Conservation (phyloP, 495 filamentous ascomycete genomes). For the Penicillium salamii region DNA sequence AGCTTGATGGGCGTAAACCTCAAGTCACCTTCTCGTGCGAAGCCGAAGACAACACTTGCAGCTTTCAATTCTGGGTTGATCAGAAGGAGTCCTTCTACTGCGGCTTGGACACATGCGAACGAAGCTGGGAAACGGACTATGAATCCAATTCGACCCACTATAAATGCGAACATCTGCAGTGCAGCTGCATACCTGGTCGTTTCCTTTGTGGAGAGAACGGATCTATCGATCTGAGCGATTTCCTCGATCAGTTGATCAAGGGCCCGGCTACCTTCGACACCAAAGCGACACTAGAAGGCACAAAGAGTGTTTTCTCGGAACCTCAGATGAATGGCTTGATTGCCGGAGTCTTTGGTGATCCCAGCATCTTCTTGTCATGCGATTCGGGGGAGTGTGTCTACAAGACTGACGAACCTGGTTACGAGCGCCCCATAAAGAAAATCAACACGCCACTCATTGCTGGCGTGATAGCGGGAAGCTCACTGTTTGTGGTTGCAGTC, state of each 20-base stretch:
- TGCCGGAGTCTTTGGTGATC: conserved; percentile 81
- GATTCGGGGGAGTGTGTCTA: conserved; percentile 89
- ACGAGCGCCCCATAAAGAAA: conserved; percentile 80
- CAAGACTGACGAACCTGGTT: conserved; percentile 87
- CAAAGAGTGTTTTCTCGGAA: conserved; percentile 71
- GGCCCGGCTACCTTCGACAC: conserved; percentile 84
- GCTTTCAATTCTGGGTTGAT: conserved; percentile 98
- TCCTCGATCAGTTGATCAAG: conserved; percentile 72
- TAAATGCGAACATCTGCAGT: conserved; percentile 77
- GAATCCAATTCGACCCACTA: conserved; percentile 81
- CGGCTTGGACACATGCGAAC: conserved; percentile 75
- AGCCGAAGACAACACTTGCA: conserved; percentile 68
- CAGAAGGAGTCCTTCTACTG: conserved; percentile 96
- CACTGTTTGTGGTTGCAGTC: conserved; percentile 81
- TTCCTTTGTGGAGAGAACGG: conserved; percentile 91
- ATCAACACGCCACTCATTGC: conserved; percentile 98
- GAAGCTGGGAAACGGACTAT: conserved; percentile 61
- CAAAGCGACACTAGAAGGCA: conserved; percentile 60
- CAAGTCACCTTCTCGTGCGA: conserved; percentile 94
- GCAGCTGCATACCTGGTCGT: conserved; percentile 83
- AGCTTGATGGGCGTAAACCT: conserved; percentile 77
- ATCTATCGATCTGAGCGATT: conserved; percentile 88
- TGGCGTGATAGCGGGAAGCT: conserved; percentile 83
- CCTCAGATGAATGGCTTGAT: conserved; percentile 89
- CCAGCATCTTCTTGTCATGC: conserved; percentile 80